Base-by-base conservation (phyloP, 345 rosid genomes). In the Hibiscus trionum region DNA sequence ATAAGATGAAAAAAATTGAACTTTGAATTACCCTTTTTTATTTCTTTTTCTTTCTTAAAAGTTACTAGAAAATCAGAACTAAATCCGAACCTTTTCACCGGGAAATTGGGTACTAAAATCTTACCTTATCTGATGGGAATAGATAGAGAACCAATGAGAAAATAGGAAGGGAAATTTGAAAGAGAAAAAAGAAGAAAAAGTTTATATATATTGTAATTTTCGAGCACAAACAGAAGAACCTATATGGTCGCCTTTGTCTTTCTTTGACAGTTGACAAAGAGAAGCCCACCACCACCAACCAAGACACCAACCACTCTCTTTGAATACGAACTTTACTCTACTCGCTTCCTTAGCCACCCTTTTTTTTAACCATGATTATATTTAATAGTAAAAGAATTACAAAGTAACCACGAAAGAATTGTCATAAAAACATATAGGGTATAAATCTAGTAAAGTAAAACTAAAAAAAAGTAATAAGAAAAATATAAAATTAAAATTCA, bases 111-210 rank as follows among this genome's bases (percentile, higher is more conserved):
- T 11, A 56, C 59, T 31, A 11, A 66, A 74, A 66, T 42, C 72
- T 39, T 42, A 74, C 72, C 77, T 75, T 75, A 67, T 75, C 77
- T 31, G 58, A 66, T 27, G 50, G 52, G 27, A 16, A 46, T 17
- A 50, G 60, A 69, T 27, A 44, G 61, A 59, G 42, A 68, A 53
- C 53, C 64, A 39, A 57, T 35, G 8, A 70, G 57, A 67, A 55
- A 46, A 65, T n/a, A 44, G 15, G 39, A 66, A 46, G 57, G 19
- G 55, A 66, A 44, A 46, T 46, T 53, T 46, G 57, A 27, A 26
- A 70, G 73, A 57, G 31, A 63, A 47, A 27, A n/a, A 46, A 2
- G 1, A 62, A 69, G 10, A 50, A 50, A n/a, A 47, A 70, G 26
- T 33, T 50, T 49, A 53, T 69, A 56, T 56, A 50, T 53, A 8